Evolutionary conservation across 2,329 filamentous ascomycete species (phyloP).

Genomic region (Mycocentrospora acerina): DNA sequence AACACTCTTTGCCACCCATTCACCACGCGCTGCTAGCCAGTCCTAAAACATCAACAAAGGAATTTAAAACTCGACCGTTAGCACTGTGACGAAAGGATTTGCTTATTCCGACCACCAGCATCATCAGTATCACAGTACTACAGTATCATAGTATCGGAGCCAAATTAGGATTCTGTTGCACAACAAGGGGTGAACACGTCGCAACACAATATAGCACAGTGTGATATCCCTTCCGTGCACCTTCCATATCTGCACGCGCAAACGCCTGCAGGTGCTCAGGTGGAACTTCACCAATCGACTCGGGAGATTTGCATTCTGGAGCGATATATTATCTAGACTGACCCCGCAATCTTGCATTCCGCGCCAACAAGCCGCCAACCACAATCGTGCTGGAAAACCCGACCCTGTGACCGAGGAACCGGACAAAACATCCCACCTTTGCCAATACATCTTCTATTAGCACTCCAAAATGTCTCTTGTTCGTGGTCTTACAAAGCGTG

Average conservation of each 20-base stretch:
- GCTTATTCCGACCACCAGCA: constrained; percentile 23
- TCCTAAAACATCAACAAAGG: constrained; percentile 17
- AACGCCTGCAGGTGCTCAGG: constrained; percentile 16
- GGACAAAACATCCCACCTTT: constrained; percentile 10
- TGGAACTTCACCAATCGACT: constrained; percentile 17
- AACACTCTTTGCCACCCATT: constrained; percentile 17
- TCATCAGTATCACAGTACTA: too few relatives aligned
- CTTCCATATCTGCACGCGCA: constrained; percentile 27
- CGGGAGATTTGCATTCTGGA: constrained; percentile 9
- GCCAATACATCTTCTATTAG: constrained; percentile 32
- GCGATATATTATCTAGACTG: constrained; percentile 39
- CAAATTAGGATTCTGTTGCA: constrained; percentile 27
- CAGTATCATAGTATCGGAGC: too few relatives aligned
- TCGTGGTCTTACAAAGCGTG: constrained; percentile 71
- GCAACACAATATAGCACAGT: constrained; percentile 22
- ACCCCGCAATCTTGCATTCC: constrained; percentile 37
- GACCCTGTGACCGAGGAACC: constrained; percentile 15
- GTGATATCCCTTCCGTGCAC: constrained; percentile 20
- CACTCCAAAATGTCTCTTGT: constrained; percentile 57
- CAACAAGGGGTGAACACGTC: constrained; percentile 27
- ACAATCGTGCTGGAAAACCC: constrained; percentile 4
- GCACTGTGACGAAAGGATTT: constrained; percentile 13
- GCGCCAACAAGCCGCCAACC: constrained; percentile 28
- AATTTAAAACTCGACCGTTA: constrained; percentile 8
- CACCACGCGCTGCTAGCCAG: constrained; percentile 32